Percentiles rank a stretch among this genome's conserved stretches.
phyloP scores from a whole-genome alignment of 2,329 filamentous ascomycete genomes.

The Cladorrhinum sp. region DNA sequence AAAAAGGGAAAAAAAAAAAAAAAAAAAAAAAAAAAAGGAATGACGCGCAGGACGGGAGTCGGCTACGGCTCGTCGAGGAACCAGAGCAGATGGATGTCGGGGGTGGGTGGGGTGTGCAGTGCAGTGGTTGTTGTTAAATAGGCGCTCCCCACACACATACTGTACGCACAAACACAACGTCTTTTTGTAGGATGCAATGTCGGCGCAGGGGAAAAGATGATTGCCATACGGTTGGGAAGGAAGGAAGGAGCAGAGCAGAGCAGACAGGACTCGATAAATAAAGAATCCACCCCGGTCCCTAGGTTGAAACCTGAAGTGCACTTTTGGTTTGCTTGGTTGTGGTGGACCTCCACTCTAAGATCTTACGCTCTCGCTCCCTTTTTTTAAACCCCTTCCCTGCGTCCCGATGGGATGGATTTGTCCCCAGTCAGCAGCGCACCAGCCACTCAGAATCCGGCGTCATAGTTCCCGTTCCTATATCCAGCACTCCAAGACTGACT shows the following conservation, averaged over 20 bases:
- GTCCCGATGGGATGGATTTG: background rate
- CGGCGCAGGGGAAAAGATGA: background rate
- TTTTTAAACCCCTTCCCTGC: background rate
- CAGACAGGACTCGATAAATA: background rate
- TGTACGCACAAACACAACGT: background rate
- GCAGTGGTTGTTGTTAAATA: background rate
- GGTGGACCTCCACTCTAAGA: background rate
- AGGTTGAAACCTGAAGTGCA: background rate
- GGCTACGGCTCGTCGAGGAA: background rate
- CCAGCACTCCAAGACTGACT: conserved; percentile 2
- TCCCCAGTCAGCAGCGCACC: background rate
- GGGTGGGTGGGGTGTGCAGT: background rate
- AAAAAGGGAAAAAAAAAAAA: background rate
- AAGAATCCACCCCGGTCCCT: background rate
- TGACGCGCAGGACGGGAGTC: background rate
- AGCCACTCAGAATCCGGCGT: background rate
- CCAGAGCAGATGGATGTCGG: background rate
- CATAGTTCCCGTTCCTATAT: conserved; percentile 8
- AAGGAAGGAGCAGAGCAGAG: background rate
- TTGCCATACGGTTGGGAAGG: background rate
- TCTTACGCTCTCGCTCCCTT: background rate
- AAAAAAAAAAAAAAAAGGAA: background rate
- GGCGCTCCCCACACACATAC: background rate
- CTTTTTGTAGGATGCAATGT: background rate
- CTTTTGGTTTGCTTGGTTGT: background rate